Conservation (phyloP, 257 asterid species). For the Solanum verrucosum region DNA sequence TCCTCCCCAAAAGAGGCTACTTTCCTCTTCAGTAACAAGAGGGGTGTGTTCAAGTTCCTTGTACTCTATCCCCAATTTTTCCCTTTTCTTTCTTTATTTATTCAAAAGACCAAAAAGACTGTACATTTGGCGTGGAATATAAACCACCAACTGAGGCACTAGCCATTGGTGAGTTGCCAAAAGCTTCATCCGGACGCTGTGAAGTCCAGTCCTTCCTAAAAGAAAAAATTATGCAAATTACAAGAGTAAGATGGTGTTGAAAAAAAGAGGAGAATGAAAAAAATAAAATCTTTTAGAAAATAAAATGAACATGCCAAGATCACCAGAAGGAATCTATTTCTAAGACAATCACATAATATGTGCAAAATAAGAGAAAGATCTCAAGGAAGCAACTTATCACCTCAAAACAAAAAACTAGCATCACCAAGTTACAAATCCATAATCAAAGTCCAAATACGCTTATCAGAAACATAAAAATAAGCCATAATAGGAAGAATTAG, state of each 20-base stretch:
- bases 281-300: neutral
- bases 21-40: conserved; percentile 35
- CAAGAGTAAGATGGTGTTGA: neutral
- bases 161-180: conserved; percentile 41
- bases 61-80: conserved; percentile 9
- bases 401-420: neutral
- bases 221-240: neutral
- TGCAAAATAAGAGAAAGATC: neutral
- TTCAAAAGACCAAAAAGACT: conserved; percentile 64
- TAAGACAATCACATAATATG: neutral
- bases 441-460: neutral
- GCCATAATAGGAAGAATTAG: neutral
- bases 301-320: neutral
- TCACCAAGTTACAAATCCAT: neutral
- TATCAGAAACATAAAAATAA: neutral
- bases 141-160: conserved; percentile 71
- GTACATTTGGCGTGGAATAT: conserved; percentile 71
- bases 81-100: neutral
- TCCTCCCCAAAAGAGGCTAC: conserved; percentile 27
- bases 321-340: neutral
- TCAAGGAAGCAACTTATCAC: neutral
- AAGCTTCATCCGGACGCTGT: conserved; percentile 39
- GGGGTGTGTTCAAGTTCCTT: conserved; percentile 23
- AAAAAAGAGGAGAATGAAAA: neutral
- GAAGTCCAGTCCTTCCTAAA: conserved; percentile 52